Percentiles rank a stretch among this genome's conserved stretches.
phyloP scores from a whole-genome alignment of 345 rosid genomes.

The Aegle marmelos region DNA sequence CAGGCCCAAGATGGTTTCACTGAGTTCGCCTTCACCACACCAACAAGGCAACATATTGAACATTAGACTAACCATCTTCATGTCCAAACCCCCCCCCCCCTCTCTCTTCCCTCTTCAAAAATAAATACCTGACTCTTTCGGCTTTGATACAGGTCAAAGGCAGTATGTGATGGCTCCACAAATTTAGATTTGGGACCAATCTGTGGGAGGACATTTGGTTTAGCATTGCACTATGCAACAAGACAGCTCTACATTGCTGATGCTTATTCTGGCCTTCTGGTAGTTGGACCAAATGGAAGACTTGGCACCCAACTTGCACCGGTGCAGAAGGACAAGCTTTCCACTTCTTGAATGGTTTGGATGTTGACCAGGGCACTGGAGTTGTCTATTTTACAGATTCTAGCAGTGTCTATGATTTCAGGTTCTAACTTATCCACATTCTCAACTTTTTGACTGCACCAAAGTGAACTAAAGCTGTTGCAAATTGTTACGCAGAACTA shows the following conservation, averaged over 20 bases:
- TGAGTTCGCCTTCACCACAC: background rate
- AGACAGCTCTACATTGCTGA: conserved; percentile 19
- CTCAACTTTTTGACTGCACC: too few relatives aligned
- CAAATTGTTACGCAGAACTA: too few relatives aligned
- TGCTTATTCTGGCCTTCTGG: conserved; percentile 13
- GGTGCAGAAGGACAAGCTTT: background rate
- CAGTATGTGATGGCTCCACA: conserved; percentile 10
- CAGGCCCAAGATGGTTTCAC: background rate
- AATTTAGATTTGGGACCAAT: background rate
- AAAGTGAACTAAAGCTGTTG: too few relatives aligned
- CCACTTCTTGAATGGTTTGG: too few relatives aligned
- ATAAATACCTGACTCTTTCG: too few relatives aligned
- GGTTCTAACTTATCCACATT: too few relatives aligned
- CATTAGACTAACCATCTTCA: too few relatives aligned
- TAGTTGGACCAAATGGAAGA: conserved; percentile 11
- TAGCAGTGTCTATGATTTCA: too few relatives aligned
- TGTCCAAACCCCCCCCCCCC: too few relatives aligned
- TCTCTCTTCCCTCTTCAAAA: too few relatives aligned
- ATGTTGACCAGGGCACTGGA: too few relatives aligned
- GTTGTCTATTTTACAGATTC: too few relatives aligned
- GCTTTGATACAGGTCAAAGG: conserved; percentile 4
- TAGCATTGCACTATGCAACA: conserved; percentile 4
- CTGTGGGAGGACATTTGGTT: conserved; percentile 28
- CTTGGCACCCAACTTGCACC: conserved; percentile 11
- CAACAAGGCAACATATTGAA: background rate